Conservation (phyloP, 305 asterid species). For the Solanum chacoense region DNA sequence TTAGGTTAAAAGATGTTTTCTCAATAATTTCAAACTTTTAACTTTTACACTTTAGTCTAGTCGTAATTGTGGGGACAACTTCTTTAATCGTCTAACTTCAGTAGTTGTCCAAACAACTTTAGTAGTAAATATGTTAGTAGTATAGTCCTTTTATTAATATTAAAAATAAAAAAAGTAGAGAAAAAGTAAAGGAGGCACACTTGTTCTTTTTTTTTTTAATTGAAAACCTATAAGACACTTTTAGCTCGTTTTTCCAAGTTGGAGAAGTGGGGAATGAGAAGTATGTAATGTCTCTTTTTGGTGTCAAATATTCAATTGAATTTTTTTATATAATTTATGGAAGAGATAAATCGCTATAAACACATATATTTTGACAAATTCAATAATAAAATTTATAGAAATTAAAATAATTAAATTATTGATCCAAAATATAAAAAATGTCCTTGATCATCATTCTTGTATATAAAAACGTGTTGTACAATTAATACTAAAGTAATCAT, state of each 20-base stretch:
- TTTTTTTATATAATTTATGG: too few relatives aligned
- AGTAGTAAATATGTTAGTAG: too few relatives aligned
- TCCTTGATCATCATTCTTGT: neutral
- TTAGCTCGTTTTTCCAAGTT: neutral
- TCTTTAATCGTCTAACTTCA: too few relatives aligned
- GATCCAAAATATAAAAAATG: neutral
- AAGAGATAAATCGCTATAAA: neutral
- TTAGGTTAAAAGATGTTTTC: too few relatives aligned
- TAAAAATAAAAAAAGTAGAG: too few relatives aligned
- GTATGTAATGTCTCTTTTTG: neutral
- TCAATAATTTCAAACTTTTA: too few relatives aligned
- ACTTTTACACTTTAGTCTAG: too few relatives aligned
- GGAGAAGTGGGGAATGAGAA: neutral
- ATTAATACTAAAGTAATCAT: too few relatives aligned
- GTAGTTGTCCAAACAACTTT: too few relatives aligned
- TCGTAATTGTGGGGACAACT: too few relatives aligned
- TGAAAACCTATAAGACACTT: neutral
- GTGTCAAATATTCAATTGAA: neutral
- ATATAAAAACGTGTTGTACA: neutral
- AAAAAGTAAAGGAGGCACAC: neutral
- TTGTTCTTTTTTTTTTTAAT: too few relatives aligned
- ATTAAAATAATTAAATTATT: neutral
- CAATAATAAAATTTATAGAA: neutral
- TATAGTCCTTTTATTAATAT: too few relatives aligned
- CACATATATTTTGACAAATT: neutral